Evolutionary conservation across 331 rosid species (phyloP).

Genomic region (Dryas integrifolia): DNA sequence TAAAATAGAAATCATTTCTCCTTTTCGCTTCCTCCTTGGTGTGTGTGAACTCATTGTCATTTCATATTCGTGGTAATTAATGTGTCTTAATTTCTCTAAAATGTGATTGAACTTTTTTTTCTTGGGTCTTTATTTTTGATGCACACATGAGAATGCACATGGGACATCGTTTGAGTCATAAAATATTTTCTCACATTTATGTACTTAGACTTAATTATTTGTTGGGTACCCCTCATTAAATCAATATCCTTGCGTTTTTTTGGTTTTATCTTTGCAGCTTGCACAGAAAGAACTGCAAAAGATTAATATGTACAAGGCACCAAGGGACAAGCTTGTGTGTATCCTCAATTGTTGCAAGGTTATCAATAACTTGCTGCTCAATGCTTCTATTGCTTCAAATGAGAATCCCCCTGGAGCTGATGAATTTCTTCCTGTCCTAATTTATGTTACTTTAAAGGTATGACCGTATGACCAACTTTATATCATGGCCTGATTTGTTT

Average conservation of each 20-base stretch:
- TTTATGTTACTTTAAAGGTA: slow-evolving; percentile 92
- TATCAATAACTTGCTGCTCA: slow-evolving; percentile 72
- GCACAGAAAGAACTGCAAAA: slow-evolving; percentile 95
- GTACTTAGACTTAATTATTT: neutral
- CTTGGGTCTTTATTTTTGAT: neutral
- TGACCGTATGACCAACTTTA: slow-evolving; percentile 38
- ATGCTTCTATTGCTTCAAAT: slow-evolving; percentile 85
- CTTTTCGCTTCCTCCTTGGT: neutral
- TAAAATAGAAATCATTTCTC: neutral
- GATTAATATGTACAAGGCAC: slow-evolving; percentile 97
- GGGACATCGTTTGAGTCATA: neutral
- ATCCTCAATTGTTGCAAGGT: slow-evolving; percentile 94
- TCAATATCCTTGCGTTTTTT: slow-evolving; percentile 20
- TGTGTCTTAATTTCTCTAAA: neutral
- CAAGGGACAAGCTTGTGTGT: slow-evolving; percentile 92
- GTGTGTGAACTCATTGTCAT: neutral
- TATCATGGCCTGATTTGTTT: slow-evolving; percentile 1
- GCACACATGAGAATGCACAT: neutral
- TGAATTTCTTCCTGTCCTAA: slow-evolving; percentile 95
- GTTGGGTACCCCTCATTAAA: slow-evolving; percentile 1
- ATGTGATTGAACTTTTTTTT: neutral
- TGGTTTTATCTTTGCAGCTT: slow-evolving; percentile 55
- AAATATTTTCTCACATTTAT: neutral
- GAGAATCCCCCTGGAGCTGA: slow-evolving; percentile 91
- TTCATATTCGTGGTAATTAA: neutral